Conservation (phyloP, 2,329 filamentous ascomycete species). For the Chaetomium olivaceum region DNA sequence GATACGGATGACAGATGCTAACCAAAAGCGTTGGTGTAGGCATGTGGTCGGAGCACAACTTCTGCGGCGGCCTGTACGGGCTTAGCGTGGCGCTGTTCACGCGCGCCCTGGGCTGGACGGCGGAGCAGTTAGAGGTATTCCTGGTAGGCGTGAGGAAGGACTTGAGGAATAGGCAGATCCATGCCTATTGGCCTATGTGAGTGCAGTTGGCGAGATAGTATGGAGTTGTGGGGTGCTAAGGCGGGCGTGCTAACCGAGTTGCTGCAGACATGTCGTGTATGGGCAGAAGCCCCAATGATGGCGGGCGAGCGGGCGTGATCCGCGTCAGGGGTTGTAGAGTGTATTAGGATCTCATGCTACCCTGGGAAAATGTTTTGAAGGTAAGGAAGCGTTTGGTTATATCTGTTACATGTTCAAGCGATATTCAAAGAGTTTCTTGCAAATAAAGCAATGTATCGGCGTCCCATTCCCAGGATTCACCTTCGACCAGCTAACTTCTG, state of each 20-base stretch:
- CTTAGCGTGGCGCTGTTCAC: slow-evolving; percentile 35
- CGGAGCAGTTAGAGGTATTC: slow-evolving; percentile 31
- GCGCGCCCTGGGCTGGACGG: slow-evolving; percentile 33
- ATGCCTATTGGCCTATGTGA: slow-evolving; percentile 28
- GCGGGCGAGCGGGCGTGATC: neutral
- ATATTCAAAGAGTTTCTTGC: neutral
- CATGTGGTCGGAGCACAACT: slow-evolving; percentile 36
- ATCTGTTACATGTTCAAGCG: neutral
- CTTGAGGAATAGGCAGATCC: slow-evolving; percentile 21
- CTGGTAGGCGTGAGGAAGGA: slow-evolving; percentile 26
- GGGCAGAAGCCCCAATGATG: slow-evolving; percentile 19
- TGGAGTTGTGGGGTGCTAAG: too few relatives aligned
- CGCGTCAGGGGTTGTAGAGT: neutral
- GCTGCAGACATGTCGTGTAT: slow-evolving; percentile 12
- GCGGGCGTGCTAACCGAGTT: neutral
- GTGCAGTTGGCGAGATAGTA: too few relatives aligned
- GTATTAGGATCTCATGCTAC: neutral
- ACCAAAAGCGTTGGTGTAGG: slow-evolving; percentile 13
- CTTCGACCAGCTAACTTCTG: too few relatives aligned
- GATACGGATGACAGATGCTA: neutral
- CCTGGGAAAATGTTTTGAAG: neutral
- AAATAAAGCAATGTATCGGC: neutral
- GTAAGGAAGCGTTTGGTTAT: neutral
- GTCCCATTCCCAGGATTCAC: neutral
- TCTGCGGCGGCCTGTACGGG: slow-evolving; percentile 35